phyloP scores from a whole-genome alignment of 129 eudicot species.

The Heracleum sosnowskyi region DNA sequence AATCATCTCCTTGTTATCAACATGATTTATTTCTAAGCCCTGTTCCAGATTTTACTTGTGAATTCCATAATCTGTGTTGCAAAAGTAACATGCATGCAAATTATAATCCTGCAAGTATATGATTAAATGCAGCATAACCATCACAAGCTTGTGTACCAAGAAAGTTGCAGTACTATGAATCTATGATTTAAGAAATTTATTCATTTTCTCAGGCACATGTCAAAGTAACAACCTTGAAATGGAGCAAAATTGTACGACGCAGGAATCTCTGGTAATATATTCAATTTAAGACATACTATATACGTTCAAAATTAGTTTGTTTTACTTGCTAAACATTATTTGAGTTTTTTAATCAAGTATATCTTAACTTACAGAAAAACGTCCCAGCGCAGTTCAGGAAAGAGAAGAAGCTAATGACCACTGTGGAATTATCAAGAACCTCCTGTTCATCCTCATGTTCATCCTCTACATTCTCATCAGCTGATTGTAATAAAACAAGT shows the following conservation, averaged over 20 bases:
- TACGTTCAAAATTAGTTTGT: not conserved
- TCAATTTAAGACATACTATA: not conserved
- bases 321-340: conserved; percentile 1
- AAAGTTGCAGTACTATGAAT: not conserved
- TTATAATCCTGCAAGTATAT: not conserved
- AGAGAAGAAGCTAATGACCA: conserved; percentile 37
- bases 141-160: conserved; percentile 1
- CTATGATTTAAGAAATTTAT: conserved; percentile 20
- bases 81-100: not conserved
- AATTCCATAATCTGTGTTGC: not conserved
- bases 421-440: conserved; percentile 55
- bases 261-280: conserved; percentile 24
- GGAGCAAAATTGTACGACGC: conserved; percentile 26
- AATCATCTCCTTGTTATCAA: not conserved
- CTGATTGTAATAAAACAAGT: conserved; percentile 31
- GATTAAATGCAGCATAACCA: not conserved
- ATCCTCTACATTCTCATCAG: conserved; percentile 44
- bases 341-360: not conserved
- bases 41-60: not conserved
- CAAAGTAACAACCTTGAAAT: conserved; percentile 27
- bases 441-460: conserved; percentile 63
- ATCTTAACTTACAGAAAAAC: conserved; percentile 30
- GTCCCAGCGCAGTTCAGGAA: conserved; percentile 21
- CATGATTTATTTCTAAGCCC: not conserved
- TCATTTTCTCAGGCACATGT: conserved; percentile 21